Evolutionary conservation across 768 basidiomycete genomes (phyloP), one percentile per base, ranked within the genome.

Genomic region (Trametopsis cervina): DNA sequence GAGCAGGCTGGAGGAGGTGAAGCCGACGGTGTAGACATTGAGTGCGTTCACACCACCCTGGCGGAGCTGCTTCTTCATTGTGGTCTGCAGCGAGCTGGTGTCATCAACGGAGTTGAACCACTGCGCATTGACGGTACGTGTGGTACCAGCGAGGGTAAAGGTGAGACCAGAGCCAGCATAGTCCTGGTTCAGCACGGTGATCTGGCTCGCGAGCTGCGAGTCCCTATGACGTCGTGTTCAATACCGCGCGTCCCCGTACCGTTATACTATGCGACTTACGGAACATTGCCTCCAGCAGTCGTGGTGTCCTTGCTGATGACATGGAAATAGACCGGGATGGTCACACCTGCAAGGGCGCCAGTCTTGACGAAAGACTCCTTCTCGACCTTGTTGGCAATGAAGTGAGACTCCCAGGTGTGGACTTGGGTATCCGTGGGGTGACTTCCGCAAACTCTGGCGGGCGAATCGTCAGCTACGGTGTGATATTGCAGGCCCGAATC

Each of bases 1-100:
- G 20, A 81, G 67, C 12, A 79, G 70, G 27, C 74, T 73, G 24
- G 60, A 56, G 42, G 62, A 63, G 24, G 41, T 56, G 63, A 74
- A 75, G 67, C 76, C 75, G 23, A 77, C 75, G 29, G 69, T 69
- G 64, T 78, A 78, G 44, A 77, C 65, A 50, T 77, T 78, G 47
- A 80, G 66, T 37, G 63, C 69, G 10, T 56, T 55, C 2, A 57
- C 62, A 24, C 58, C 65, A 39, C 78, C 76, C 42, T 62, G 27
- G 35, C 76, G 68, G 23, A 78, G 68, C 22, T 65, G 44, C 21
- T 35, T 57, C 67, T 79, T 79, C 76, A 80, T 78, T 5, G 60
- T 59, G 6, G 65, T 73, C 58, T 79, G 75, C 23, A 50, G 50
- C 12, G 52, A 40, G 21, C 60, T 54, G 40, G 45, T 51, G 4